These are phyloP conservation scores for Botryotinia calthae DNA, from an alignment of 2,329 filamentous ascomycete species.

Conservation along the genomic window DNA sequence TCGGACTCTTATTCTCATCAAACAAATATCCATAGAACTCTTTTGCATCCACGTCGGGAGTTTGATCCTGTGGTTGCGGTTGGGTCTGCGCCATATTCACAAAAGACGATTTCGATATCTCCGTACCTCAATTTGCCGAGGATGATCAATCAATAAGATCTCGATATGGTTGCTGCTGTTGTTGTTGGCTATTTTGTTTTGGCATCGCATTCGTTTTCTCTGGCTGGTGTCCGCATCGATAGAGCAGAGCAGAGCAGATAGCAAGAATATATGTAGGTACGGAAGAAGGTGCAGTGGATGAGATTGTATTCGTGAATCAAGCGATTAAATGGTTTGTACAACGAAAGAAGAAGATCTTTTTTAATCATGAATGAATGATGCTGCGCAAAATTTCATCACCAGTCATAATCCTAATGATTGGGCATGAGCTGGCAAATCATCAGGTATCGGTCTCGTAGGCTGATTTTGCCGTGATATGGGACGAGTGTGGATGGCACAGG, in stretches of 20 bases:
- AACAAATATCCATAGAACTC: slow-evolving; percentile 64
- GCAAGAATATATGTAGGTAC: neutral
- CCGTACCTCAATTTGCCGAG: neutral
- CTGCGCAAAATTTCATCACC: slow-evolving; percentile 18
- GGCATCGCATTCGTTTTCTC: slow-evolving; percentile 9
- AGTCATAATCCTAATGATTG: slow-evolving; percentile 16
- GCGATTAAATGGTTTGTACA: neutral
- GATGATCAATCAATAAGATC: slow-evolving; percentile 5
- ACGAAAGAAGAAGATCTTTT: neutral
- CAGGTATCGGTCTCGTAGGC: slow-evolving; percentile 10
- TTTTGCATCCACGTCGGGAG: slow-evolving; percentile 33
- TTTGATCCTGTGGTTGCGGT: slow-evolving; percentile 23
- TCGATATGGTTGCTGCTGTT: neutral
- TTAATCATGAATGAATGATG: neutral
- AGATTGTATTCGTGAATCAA: slow-evolving; percentile 9
- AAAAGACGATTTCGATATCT: slow-evolving; percentile 21
- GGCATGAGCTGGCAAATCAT: slow-evolving; percentile 20
- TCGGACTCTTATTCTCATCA: slow-evolving; percentile 64
- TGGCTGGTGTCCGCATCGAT: slow-evolving; percentile 14
- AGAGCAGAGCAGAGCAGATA: slow-evolving; percentile 16
- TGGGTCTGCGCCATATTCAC: slow-evolving; percentile 13
- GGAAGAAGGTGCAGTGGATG: neutral
- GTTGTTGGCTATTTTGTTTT: neutral
- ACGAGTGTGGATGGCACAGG: neutral
- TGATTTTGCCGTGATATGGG: slow-evolving; percentile 18